These are phyloP conservation scores for Pestalotiopsis fici DNA, from an alignment of 2,329 filamentous ascomycete genomes.

Conservation along the genomic window DNA sequence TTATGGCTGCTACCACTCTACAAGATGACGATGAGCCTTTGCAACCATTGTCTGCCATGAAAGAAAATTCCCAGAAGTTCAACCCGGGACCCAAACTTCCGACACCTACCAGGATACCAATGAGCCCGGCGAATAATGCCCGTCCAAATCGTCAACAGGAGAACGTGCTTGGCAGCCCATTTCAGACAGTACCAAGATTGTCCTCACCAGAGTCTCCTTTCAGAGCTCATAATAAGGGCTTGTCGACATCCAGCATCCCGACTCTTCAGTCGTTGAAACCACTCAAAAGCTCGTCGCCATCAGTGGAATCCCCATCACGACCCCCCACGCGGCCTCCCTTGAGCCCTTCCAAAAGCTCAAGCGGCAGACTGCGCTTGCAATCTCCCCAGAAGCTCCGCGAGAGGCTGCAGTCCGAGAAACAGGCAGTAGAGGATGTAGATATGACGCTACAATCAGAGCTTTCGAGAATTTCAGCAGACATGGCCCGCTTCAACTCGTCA, in stretches of 20 bases:
- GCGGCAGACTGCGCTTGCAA: constrained; percentile 66
- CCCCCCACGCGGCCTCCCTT: constrained; percentile 29
- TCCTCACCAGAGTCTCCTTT: constrained; percentile 19
- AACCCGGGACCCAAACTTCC: constrained; percentile 51
- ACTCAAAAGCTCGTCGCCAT: constrained; percentile 16
- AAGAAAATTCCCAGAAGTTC: constrained; percentile 57
- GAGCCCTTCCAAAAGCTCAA: constrained; percentile 38
- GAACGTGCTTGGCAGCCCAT: constrained; percentile 32
- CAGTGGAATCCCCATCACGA: constrained; percentile 10
- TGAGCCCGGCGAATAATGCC: constrained; percentile 46
- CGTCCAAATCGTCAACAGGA: constrained; percentile 52
- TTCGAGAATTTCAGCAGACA: constrained; percentile 77
- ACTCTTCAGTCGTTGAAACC: constrained; percentile 47
- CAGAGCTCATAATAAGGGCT: constrained; percentile 46
- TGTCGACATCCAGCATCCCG: constrained; percentile 57
- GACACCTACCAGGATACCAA: constrained; percentile 52
- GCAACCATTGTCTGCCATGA: constrained; percentile 53
- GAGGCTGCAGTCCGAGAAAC: constrained; percentile 80
- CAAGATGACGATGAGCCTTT: constrained; percentile 38
- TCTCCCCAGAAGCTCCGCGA: constrained; percentile 79
- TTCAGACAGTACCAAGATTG: constrained; percentile 15
- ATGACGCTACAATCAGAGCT: constrained; percentile 73
- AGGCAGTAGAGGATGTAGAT: constrained; percentile 70
- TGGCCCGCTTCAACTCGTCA: constrained; percentile 58
- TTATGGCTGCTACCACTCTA: constrained; percentile 64